A percentile compares a stretch with the other conserved stretches of the same genome.
Conservation (phyloP, 2,329 filamentous ascomycete genomes). For the Paraconiothyrium sp. region DNA sequence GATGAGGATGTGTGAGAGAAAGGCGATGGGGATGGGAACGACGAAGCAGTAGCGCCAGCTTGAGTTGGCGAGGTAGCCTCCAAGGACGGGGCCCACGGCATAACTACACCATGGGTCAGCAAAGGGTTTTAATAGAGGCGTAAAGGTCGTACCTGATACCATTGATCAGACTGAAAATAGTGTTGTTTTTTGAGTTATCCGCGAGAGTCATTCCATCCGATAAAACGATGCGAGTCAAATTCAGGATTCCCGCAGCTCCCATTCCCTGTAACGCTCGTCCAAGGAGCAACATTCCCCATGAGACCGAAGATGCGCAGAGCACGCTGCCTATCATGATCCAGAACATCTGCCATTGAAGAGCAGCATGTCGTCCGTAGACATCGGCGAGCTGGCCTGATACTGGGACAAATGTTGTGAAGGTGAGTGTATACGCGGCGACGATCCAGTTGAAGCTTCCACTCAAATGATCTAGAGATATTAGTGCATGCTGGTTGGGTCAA, state of each 20-base stretch:
- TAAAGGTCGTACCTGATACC: conserved; percentile 56
- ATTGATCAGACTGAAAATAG: conserved; percentile 69
- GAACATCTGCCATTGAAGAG: conserved; percentile 66
- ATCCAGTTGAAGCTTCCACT: conserved; percentile 68
- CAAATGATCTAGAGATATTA: conserved; percentile 57
- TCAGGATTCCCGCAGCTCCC: conserved; percentile 68
- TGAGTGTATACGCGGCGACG: conserved; percentile 73
- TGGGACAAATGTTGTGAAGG: conserved; percentile 72
- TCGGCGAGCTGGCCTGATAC: conserved; percentile 72
- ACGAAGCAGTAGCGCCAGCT: conserved; percentile 75
- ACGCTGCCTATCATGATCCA: conserved; percentile 65
- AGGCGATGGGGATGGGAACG: conserved; percentile 52
- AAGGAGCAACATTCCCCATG: conserved; percentile 68
- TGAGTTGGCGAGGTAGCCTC: conserved; percentile 64
- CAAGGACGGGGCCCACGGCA: conserved; percentile 69
- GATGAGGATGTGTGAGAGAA: conserved; percentile 62
- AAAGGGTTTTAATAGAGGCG: background rate
- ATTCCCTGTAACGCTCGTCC: conserved; percentile 72
- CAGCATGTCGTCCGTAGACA: conserved; percentile 69
- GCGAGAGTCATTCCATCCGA: conserved; percentile 72
- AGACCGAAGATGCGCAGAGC: conserved; percentile 67
- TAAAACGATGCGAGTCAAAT: conserved; percentile 69
- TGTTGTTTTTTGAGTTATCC: conserved; percentile 76
- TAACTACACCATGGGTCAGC: conserved; percentile 52
- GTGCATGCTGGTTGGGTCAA: background rate